Conservation (phyloP, 805 yeast genomes). For the Sugiyamaella chiloensis region DNA sequence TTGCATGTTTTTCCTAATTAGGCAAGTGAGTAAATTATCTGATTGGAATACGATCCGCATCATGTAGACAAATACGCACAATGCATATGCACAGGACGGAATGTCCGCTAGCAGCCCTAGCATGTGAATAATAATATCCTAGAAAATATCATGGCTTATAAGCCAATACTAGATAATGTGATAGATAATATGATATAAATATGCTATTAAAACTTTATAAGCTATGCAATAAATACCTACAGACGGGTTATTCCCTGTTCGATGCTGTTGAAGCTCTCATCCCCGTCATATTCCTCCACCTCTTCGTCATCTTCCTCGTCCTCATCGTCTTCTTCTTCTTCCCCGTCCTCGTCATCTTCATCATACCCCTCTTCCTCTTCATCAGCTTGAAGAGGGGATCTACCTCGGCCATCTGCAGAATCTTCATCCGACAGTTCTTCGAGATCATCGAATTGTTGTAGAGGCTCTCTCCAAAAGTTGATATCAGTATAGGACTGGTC, state of each 20-base stretch:
- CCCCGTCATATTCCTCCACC: conserved; percentile 22
- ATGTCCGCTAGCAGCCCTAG: neutral
- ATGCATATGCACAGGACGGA: no score
- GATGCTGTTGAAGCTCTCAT: conserved; percentile 6
- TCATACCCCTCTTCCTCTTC: conserved; percentile 32
- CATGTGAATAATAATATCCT: no score
- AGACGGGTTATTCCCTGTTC: neutral
- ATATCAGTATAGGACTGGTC: conserved; percentile 77
- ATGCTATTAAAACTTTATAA: neutral
- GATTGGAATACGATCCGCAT: neutral
- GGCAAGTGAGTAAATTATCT: neutral
- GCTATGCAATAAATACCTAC: conserved; percentile 2
- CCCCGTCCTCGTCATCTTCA: conserved; percentile 34
- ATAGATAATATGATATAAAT: no score
- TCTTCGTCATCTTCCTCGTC: conserved; percentile 19
- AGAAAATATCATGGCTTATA: no score
- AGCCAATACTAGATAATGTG: no score
- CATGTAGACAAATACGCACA: no score
- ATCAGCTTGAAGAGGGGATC: conserved; percentile 32
- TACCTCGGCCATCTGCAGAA: conserved; percentile 23
- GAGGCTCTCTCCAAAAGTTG: conserved; percentile 87
- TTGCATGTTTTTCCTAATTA: neutral
- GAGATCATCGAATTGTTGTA: conserved; percentile 46
- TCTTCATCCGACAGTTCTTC: conserved; percentile 21
- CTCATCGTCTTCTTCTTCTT: conserved; percentile 30